These are phyloP conservation scores for Starmerella stigmatis DNA, from an alignment of 805 yeast genomes.

Conservation along the genomic window DNA sequence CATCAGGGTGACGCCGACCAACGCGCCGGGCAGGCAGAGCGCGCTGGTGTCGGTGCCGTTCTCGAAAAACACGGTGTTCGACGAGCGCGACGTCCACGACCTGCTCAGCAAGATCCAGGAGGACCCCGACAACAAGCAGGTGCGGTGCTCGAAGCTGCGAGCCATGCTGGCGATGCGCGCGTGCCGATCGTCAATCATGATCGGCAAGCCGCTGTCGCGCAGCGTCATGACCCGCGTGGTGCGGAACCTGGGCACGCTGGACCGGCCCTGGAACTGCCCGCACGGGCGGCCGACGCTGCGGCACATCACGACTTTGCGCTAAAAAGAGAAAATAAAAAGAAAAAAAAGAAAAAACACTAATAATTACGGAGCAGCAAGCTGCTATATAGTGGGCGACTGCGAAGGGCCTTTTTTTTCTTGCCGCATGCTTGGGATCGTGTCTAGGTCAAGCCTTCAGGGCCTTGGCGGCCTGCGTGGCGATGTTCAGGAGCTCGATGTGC, in stretches of 20 bases:
- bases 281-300: slow-evolving; percentile 98
- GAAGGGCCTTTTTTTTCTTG: too few species aligned
- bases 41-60: slow-evolving; percentile 56
- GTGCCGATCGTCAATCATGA: slow-evolving; percentile 87
- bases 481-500: slow-evolving; percentile 65
- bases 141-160: slow-evolving; percentile 68
- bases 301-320: slow-evolving; percentile 52
- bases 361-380: too few species aligned
- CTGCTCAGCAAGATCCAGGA: slow-evolving; percentile 57
- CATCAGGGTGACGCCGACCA: slow-evolving; percentile 41
- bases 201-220: slow-evolving; percentile 58
- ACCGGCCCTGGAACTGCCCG: slow-evolving; percentile 91
- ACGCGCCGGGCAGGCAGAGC: slow-evolving; percentile 48
- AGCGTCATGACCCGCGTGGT: slow-evolving; percentile 62
- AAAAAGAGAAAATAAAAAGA: neutral
- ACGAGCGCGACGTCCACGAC: slow-evolving; percentile 58
- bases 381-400: too few species aligned
- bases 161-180: slow-evolving; percentile 91
- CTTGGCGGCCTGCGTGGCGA: slow-evolving; percentile 43
- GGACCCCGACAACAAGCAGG: slow-evolving; percentile 35
- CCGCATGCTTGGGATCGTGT: too few species aligned
- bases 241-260: slow-evolving; percentile 52
- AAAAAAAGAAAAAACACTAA: too few species aligned
- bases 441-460: slow-evolving; percentile 16
- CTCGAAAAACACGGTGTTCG: slow-evolving; percentile 60